Evolutionary conservation across 371 early-diverging fungal genomes (phyloP), one percentile per base, ranked within the genome.

Genomic region (Phascolomyces articulosus): DNA sequence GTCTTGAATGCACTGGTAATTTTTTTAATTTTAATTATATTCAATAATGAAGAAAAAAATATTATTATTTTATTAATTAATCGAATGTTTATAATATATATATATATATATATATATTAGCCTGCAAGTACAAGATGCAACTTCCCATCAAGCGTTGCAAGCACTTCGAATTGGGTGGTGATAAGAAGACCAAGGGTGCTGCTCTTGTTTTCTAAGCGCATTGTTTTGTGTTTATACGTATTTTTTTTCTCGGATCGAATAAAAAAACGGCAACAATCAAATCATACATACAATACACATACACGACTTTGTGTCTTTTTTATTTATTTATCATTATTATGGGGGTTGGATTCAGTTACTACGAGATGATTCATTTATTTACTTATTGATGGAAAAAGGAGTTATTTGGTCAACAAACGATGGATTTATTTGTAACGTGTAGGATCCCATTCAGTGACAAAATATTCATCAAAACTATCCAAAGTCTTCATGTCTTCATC

Each of bases 151-250:
- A 98, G 93, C 95, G 99, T 74, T 98, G 99, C 92, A 99, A 99
- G 92, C 98, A 97, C 93, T 98, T 98, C 81, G 98, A 98, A 87
- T 91, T 99, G 64, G 98, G 99, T 85, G 99, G 98, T 90, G 98
- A 99, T 88, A 98, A 97, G 96, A 99, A 90, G 73, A 74, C 68
- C 68, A 71, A 67, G 82, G 91, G 91, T 85, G 90, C 89, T 63
- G 92, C 92, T 66, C 87, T 91, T 68, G 83, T 85, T 63, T 91
- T 90, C 87, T 91, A 89, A 87, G 70, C 65, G 29, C 31, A 40
- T 53, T n/a, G n/a, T n/a, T n/a, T 51, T 24, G 10, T 28, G 44
- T 34, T 24, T 31, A 53, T 31, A 24, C 26, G 26, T 38, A 18
- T 20, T 44, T 58, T 40, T 10, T 40, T 40, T 54, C 23, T 53